Conservation (phyloP, 2,329 filamentous ascomycete species). For the Trichoderma endophyticum region DNA sequence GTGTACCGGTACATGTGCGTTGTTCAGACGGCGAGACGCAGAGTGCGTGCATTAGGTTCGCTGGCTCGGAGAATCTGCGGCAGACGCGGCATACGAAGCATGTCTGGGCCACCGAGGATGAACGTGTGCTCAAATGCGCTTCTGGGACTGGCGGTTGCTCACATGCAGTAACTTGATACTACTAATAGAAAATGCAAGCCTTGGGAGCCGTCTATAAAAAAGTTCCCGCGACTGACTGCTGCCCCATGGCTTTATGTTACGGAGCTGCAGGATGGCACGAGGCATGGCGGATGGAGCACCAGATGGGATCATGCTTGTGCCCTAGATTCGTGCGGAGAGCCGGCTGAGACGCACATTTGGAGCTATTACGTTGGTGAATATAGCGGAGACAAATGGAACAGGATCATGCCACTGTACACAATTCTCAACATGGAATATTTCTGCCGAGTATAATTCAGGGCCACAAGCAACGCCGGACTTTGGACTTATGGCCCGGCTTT, state of each 20-base stretch:
- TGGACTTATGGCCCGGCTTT: neutral
- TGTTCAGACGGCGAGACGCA: neutral
- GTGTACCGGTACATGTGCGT: neutral
- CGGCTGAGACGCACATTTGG: neutral
- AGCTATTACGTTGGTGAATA: neutral
- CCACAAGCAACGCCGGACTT: neutral
- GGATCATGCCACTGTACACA: neutral
- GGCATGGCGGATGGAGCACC: neutral
- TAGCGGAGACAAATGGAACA: neutral
- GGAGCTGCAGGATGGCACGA: neutral
- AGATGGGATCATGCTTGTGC: neutral
- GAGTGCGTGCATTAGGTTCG: neutral
- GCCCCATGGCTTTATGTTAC: neutral
- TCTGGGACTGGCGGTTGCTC: neutral
- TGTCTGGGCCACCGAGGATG: neutral
- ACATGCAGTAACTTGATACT: neutral
- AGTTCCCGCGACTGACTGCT: neutral
- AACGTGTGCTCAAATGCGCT: conserved; percentile 1
- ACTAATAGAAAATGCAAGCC: neutral
- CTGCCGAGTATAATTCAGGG: neutral
- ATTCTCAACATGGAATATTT: neutral
- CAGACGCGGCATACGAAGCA: neutral
- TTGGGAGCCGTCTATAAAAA: fast-evolving
- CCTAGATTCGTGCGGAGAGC: neutral
- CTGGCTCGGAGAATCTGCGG: neutral